Evolutionary conservation across 2,329 filamentous ascomycete genomes (phyloP).

Genomic region (Nemania sp.): DNA sequence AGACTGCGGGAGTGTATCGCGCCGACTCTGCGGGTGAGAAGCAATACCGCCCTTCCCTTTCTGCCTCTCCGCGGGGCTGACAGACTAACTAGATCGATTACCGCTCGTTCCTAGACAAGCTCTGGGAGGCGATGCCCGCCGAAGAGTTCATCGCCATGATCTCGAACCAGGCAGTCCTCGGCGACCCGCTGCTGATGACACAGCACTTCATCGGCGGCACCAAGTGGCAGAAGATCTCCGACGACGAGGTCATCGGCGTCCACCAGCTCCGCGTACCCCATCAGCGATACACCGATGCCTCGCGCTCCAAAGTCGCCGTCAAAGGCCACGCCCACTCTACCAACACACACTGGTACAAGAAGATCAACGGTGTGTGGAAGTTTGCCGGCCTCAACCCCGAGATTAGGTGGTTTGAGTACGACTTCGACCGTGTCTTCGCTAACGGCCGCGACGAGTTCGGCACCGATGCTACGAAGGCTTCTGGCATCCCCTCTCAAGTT

Average conservation of each 20-base stretch:
- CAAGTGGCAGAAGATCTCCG: constrained; percentile 68
- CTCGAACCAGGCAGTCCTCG: constrained; percentile 67
- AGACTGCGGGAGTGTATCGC: constrained; percentile 71
- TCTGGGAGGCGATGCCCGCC: constrained; percentile 71
- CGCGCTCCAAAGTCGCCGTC: constrained; percentile 60
- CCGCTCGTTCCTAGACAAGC: constrained; percentile 69
- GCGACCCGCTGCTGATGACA: constrained; percentile 71
- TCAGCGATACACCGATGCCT: constrained; percentile 68
- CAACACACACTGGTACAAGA: constrained; percentile 69
- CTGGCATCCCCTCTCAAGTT: constrained; percentile 16
- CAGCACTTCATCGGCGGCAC: constrained; percentile 73
- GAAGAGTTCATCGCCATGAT: constrained; percentile 72
- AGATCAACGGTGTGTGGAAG: constrained; percentile 71
- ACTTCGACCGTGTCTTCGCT: constrained; percentile 68
- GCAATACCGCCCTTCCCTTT: constrained; percentile 14
- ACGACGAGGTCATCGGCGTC: constrained; percentile 69
- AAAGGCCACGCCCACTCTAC: constrained; percentile 71
- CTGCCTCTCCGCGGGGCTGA: constrained; percentile 17
- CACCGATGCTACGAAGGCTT: constrained; percentile 31
- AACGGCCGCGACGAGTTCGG: constrained; percentile 56
- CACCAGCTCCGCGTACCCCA: constrained; percentile 73
- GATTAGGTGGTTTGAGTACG: constrained; percentile 69
- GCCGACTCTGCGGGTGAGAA: constrained; percentile 64
- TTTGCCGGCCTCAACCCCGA: constrained; percentile 67
- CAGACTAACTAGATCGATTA: constrained; percentile 71